These are phyloP conservation scores for Salinomyces thailandicus DNA, from an alignment of 2,329 filamentous ascomycete species.

Conservation along the genomic window DNA sequence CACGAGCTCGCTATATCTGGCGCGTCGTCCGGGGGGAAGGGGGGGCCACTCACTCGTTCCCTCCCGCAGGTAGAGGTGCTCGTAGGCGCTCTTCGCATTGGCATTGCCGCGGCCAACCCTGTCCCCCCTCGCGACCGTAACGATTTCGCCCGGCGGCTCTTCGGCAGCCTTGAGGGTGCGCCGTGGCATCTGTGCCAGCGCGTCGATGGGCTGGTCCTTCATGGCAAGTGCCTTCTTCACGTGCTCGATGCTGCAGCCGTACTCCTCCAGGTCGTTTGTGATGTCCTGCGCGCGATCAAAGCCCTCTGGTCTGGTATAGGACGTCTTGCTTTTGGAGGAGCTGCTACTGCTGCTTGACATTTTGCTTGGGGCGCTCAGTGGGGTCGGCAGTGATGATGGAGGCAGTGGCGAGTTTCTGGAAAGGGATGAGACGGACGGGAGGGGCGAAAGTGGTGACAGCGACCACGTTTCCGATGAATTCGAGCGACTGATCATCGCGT, in stretches of 20 bases:
- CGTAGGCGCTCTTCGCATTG: constrained; percentile 4
- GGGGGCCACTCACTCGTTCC: constrained; percentile 4
- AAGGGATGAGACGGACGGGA: too few species aligned
- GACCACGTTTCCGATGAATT: too few species aligned
- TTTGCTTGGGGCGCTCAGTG: not conserved
- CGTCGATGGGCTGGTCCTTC: not conserved
- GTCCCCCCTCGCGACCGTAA: not conserved
- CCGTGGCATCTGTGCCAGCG: not conserved
- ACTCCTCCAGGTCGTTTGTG: constrained; percentile 5
- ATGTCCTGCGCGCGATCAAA: constrained; percentile 1
- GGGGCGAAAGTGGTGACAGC: too few species aligned
- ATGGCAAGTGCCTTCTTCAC: not conserved
- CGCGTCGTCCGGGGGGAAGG: not conserved
- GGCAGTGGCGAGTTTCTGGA: too few species aligned
- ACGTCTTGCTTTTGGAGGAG: not conserved
- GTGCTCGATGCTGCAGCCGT: constrained; percentile 3
- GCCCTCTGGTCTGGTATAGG: not conserved
- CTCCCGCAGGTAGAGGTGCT: constrained; percentile 3
- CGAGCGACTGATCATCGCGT: too few species aligned
- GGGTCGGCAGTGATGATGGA: not conserved
- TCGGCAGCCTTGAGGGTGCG: constrained; percentile 1
- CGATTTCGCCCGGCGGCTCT: not conserved
- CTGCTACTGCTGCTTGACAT: not conserved
- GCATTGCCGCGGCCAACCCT: not conserved
- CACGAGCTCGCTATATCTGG: too few species aligned